These are phyloP conservation scores for Emydomyces testavorans DNA, from an alignment of 2,329 filamentous ascomycete species.

Conservation along the genomic window DNA sequence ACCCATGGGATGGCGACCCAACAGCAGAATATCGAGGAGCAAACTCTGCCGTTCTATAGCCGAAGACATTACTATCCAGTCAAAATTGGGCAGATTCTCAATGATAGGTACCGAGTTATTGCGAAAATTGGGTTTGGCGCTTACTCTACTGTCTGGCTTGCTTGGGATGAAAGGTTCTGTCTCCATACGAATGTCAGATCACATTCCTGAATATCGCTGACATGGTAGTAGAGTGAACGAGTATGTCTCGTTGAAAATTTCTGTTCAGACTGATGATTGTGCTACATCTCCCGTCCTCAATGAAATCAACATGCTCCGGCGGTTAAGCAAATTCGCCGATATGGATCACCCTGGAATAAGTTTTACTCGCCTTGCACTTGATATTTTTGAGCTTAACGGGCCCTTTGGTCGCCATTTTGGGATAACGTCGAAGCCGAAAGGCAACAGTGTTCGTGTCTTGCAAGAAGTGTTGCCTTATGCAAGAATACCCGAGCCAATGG, in stretches of 20 bases:
- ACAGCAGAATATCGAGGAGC: constrained; percentile 13
- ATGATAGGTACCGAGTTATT: constrained; percentile 18
- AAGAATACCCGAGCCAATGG: constrained; percentile 16
- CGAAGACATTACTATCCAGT: constrained; percentile 19
- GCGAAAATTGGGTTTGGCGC: constrained; percentile 22
- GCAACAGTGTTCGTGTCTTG: constrained; percentile 20
- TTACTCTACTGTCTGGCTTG: constrained; percentile 21
- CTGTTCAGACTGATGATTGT: constrained; percentile 12
- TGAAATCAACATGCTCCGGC: constrained; percentile 19
- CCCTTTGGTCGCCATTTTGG: constrained; percentile 21
- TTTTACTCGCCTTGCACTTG: constrained; percentile 20
- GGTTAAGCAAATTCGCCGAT: constrained; percentile 14
- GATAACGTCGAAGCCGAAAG: constrained; percentile 20
- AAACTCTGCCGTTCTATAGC: constrained; percentile 16
- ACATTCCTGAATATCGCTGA: constrained; percentile 2
- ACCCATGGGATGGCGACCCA: too few species aligned
- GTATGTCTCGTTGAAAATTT: constrained; percentile 19
- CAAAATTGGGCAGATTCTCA: constrained; percentile 18
- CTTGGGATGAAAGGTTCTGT: constrained; percentile 15
- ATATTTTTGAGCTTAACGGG: constrained; percentile 20
- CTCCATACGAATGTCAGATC: neutral
- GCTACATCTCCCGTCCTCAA: constrained; percentile 17
- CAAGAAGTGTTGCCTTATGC: constrained; percentile 18
- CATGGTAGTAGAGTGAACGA: constrained; percentile 11
- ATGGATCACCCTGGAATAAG: constrained; percentile 15